Base-by-base conservation (phyloP, 495 filamentous ascomycete genomes). In the Rhizodiscina lignyota region DNA sequence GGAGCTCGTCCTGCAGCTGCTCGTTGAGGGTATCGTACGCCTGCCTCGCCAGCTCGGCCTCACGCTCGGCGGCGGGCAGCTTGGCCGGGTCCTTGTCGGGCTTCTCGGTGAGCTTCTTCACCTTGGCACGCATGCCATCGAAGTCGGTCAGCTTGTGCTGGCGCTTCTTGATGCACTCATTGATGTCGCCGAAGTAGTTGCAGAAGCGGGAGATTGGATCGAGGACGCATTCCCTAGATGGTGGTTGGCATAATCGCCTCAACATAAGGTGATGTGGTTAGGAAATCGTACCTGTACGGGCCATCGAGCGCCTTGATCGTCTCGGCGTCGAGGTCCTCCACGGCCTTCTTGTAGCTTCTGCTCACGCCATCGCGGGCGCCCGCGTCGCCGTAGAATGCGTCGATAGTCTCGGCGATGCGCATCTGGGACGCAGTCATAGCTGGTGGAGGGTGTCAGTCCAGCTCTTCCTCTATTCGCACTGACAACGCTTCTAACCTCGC, bases 381-480 rank as follows among this genome's bases (percentile, higher is more conserved):
- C 0, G 86, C 82, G 41, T 97, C 89, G 19, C 89, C 89, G 60
- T 97, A 97, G 59, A 97, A 97, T 12, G 89, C 91, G 54, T 97
- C 89, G 57, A 97, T 97, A 8, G 89, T 97, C 55, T 97, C 89
- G 27, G 89, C 89, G 53, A 97, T 97, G 41, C 91, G 79, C 89
- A 97, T 96, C 54, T 97, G 89, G 23, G 87, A 94, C 2, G 89
- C 87, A 19, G 89, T 97, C 89, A 97, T 97, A 24, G 89, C 89
- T 91, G 33, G n/a, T n/a, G n/a, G n/a, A n/a, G n/a, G n/a, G n/a
- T n/a, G n/a, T n/a, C n/a, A n/a, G n/a, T n/a, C n/a, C n/a, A n/a
- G n/a, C 35, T 37, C 5, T 21, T 42, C 21, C 42, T 34, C 13
- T 5, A 5, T 18, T 19, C 26, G 21, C 16, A 18, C 21, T 24